Percentiles rank a stretch among this genome's conserved stretches.
Conservation (phyloP, 495 filamentous ascomycete genomes). For the Astrocystis sublimbata region DNA sequence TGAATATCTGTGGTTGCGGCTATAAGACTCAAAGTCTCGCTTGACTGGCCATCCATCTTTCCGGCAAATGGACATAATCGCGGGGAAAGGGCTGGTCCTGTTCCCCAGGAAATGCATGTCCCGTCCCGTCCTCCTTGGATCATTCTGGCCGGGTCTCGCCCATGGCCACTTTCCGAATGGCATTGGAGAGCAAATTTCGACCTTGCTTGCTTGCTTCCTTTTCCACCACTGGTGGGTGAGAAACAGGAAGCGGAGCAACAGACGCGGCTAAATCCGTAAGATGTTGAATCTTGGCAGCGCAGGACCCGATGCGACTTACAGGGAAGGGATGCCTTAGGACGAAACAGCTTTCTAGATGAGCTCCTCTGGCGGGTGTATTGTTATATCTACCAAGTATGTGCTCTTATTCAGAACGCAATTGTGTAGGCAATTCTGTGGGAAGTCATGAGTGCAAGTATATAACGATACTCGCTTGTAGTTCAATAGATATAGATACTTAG, state of each 20-base stretch:
- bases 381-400: background rate
- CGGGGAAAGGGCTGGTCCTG: background rate
- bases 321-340: background rate
- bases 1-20: too few species aligned
- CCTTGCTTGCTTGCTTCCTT: conserved; percentile 13
- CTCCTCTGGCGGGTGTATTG: background rate
- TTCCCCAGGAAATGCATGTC: background rate
- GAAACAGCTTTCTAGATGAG: background rate
- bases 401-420: too few species aligned
- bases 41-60: too few species aligned
- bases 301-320: background rate
- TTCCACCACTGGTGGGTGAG: conserved; percentile 11
- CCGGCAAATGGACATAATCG: too few species aligned
- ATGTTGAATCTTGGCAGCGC: conserved; percentile 10
- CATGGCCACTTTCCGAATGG: conserved; percentile 2
- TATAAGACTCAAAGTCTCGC: too few species aligned
- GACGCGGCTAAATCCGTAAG: conserved; percentile 24
- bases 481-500: too few species aligned
- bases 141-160: conserved; percentile 16
- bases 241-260: conserved; percentile 6
- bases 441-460: too few species aligned
- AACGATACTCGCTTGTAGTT: too few species aligned
- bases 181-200: background rate
- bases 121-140: background rate
- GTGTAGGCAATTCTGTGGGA: too few species aligned